Percentiles rank a stretch among this genome's conserved stretches.
Conservation (phyloP, 192 early-diverging fungal genomes). For the Coemansia interrupta region DNA sequence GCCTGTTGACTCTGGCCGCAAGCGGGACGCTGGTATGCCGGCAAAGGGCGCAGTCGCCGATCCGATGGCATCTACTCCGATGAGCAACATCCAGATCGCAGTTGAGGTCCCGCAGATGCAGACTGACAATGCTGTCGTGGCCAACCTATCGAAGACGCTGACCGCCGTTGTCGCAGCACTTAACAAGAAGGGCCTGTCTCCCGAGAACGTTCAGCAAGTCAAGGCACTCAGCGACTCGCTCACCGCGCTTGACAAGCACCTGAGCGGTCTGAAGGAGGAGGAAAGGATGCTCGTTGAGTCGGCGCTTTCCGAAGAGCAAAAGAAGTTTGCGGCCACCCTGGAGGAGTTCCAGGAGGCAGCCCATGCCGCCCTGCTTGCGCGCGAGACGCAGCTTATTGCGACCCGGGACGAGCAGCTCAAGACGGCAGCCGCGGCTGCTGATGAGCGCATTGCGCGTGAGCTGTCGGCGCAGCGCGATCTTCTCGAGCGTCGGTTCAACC, state of each 20-base stretch:
- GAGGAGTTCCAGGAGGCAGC: conserved; percentile 47
- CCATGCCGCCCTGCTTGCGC: conserved; percentile 45
- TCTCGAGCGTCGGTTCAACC: conserved; percentile 74
- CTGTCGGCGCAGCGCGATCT: conserved; percentile 65
- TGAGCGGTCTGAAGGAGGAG: conserved; percentile 46
- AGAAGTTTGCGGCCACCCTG: conserved; percentile 54
- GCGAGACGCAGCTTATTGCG: conserved; percentile 56
- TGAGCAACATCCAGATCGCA: conserved; percentile 30
- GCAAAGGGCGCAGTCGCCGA: conserved; percentile 4
- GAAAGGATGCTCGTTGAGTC: conserved; percentile 55
- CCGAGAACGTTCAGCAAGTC: conserved; percentile 41
- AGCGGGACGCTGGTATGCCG: neutral
- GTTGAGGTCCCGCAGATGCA: conserved; percentile 48
- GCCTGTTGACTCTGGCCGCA: conserved; percentile 12
- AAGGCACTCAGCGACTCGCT: conserved; percentile 51
- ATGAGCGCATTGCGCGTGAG: conserved; percentile 58
- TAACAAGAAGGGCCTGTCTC: conserved; percentile 37
- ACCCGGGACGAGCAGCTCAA: conserved; percentile 51
- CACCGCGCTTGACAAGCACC: conserved; percentile 47
- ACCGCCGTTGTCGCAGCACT: conserved; percentile 28
- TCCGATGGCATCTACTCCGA: conserved; percentile 16
- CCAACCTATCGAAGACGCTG: conserved; percentile 31
- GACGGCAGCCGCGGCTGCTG: conserved; percentile 42
- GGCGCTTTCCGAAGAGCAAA: conserved; percentile 60
- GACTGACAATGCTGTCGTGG: conserved; percentile 34